Percentiles rank a stretch among this genome's conserved stretches.
These are phyloP conservation scores for Grammothele lineata DNA, from an alignment of 768 basidiomycete genomes.

Conservation along the genomic window DNA sequence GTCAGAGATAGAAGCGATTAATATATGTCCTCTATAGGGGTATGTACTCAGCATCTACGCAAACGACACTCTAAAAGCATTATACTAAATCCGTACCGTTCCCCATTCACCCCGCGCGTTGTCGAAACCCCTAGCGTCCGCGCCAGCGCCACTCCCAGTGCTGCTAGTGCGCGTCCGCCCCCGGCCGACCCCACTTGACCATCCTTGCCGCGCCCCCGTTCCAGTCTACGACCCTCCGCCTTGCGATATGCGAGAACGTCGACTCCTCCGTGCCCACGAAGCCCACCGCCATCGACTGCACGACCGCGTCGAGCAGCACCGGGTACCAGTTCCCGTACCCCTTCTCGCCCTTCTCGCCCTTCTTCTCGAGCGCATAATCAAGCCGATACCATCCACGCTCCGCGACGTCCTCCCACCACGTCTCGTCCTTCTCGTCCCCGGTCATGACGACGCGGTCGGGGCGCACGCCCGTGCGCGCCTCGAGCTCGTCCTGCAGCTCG, in stretches of 20 bases:
- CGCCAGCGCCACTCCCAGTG: no score
- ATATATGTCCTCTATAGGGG: no score
- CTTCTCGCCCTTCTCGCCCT: no score
- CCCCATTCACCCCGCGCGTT: no score
- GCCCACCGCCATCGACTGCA: constrained; percentile 63
- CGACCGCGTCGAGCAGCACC: constrained; percentile 63
- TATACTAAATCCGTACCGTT: no score
- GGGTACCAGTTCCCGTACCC: constrained; percentile 45
- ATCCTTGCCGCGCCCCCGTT: constrained; percentile 45
- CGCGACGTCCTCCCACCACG: constrained; percentile 35
- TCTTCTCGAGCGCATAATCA: constrained; percentile 30
- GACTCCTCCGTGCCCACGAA: constrained; percentile 71
- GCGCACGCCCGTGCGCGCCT: constrained; percentile 26
- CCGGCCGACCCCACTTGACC: no score
- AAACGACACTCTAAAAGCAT: no score
- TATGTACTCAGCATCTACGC: no score
- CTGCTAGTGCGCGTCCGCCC: no score
- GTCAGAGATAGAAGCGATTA: no score
- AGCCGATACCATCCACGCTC: constrained; percentile 33
- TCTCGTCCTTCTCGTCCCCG: constrained; percentile 37
- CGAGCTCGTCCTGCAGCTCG: constrained; percentile 36
- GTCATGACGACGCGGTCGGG: constrained; percentile 35
- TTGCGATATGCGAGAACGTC: constrained; percentile 66
- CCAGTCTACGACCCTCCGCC: constrained; percentile 70
- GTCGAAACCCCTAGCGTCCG: no score